These are phyloP conservation scores for Mortierella alpina DNA, from an alignment of 192 early-diverging fungal species.

Conservation along the genomic window DNA sequence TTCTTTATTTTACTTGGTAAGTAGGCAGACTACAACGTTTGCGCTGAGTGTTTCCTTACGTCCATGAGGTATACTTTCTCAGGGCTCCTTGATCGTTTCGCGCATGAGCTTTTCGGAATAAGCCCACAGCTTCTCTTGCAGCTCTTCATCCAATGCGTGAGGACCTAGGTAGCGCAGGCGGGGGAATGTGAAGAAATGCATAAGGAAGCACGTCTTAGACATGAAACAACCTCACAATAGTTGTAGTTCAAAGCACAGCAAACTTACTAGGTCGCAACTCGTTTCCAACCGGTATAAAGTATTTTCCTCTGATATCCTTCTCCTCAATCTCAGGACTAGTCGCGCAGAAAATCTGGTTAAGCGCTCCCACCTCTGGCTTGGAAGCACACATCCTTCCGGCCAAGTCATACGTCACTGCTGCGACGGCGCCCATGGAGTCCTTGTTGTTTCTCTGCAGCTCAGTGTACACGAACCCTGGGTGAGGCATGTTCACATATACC, in stretches of 20 bases:
- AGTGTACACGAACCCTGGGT: slow-evolving; percentile 68
- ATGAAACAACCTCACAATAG: neutral
- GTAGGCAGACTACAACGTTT: neutral
- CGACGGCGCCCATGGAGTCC: slow-evolving; percentile 18
- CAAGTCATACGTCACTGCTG: slow-evolving; percentile 17
- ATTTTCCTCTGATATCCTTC: slow-evolving; percentile 51
- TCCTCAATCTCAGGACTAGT: slow-evolving; percentile 66
- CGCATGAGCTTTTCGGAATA: slow-evolving; percentile 31
- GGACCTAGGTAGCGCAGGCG: neutral
- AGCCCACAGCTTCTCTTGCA: slow-evolving; percentile 37
- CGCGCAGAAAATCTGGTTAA: slow-evolving; percentile 63
- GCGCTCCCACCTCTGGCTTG: slow-evolving; percentile 53
- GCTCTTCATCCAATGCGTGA: slow-evolving; percentile 26
- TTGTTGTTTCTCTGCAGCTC: slow-evolving; percentile 53
- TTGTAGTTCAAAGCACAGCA: neutral
- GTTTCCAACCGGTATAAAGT: slow-evolving; percentile 50
- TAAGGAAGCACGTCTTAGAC: neutral
- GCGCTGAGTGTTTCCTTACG: neutral
- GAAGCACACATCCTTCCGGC: slow-evolving; percentile 41
- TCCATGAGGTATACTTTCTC: neutral
- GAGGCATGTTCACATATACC: slow-evolving; percentile 56
- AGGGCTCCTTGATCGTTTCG: slow-evolving; percentile 9
- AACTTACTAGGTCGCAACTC: slow-evolving; percentile 36
- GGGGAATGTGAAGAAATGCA: neutral
- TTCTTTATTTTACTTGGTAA: neutral